These are phyloP conservation scores for Primulina huaijiensis DNA, from an alignment of 257 asterid genomes.

Conservation along the genomic window DNA sequence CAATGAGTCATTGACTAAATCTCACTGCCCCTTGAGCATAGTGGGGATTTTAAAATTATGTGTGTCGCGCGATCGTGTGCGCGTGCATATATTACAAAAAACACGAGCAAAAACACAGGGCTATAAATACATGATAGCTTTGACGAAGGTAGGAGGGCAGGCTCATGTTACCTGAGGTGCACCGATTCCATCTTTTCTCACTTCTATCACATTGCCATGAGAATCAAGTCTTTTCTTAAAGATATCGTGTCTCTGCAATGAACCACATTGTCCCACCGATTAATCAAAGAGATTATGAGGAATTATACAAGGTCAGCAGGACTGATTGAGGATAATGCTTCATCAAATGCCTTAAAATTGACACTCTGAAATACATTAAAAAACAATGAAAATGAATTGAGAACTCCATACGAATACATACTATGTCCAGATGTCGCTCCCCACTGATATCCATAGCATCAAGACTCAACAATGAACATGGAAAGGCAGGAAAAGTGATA, in stretches of 20 bases:
- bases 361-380: not conserved
- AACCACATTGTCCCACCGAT: slow-evolving; percentile 16
- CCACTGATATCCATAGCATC: slow-evolving; percentile 99
- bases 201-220: slow-evolving; percentile 74
- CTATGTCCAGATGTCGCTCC: slow-evolving; percentile 91
- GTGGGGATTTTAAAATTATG: not conserved
- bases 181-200: slow-evolving; percentile 82
- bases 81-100: slow-evolving; percentile 1
- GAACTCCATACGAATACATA: slow-evolving; percentile 37
- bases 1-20: not conserved
- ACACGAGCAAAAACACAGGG: slow-evolving; percentile 5
- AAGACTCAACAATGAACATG: slow-evolving; percentile 85
- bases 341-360: slow-evolving; percentile 19
- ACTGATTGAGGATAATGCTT: slow-evolving; percentile 4
- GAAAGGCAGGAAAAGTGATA: slow-evolving; percentile 79
- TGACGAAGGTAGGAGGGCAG: slow-evolving; percentile 14
- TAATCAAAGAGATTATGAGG: slow-evolving; percentile 15
- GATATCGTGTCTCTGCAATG: slow-evolving; percentile 83
- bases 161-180: slow-evolving; percentile 68
- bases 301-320: slow-evolving; percentile 14
- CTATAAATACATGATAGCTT: slow-evolving; percentile 7
- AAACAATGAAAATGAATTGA: slow-evolving; percentile 19
- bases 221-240: slow-evolving; percentile 86
- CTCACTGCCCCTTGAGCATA: not conserved
- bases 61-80: not conserved